phyloP scores from a whole-genome alignment of 306 rosid genomes.

The Carpinus fangiana region DNA sequence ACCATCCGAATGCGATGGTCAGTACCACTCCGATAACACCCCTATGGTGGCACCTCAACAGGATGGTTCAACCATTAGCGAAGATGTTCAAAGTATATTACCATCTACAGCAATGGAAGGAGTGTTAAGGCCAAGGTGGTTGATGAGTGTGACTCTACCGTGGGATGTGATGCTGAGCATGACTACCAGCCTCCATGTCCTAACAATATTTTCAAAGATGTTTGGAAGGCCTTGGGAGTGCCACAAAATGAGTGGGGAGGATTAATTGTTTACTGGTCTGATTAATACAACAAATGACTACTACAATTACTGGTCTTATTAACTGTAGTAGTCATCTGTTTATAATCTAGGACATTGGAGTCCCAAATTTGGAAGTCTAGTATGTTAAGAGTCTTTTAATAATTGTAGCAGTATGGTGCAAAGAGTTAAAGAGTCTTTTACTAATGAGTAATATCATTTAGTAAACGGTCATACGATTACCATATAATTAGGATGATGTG shows the following conservation, averaged over 20 bases:
- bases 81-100: conserved; percentile 43
- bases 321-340: too few species aligned
- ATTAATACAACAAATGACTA: not conserved
- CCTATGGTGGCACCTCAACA: conserved; percentile 48
- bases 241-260: conserved; percentile 29
- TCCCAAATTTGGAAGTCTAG: too few species aligned
- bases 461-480: too few species aligned
- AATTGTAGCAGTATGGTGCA: too few species aligned
- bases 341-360: too few species aligned
- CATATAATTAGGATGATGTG: too few species aligned
- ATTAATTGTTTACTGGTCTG: conserved; percentile 23
- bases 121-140: conserved; percentile 54
- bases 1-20: conserved; percentile 35
- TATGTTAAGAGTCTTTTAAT: too few species aligned
- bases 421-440: too few species aligned
- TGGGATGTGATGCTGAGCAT: conserved; percentile 50
- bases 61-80: conserved; percentile 37
- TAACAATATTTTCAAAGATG: conserved; percentile 40
- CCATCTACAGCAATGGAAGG: conserved; percentile 43
- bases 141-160: conserved; percentile 63
- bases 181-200: conserved; percentile 41
- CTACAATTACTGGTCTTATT: too few species aligned
- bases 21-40: conserved; percentile 35
- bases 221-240: conserved; percentile 46
- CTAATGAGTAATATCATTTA: too few species aligned